Evolutionary conservation across 73 alveolate genomes (phyloP), one percentile per base, ranked within the genome.

Genomic region (Durusdinium trenchii): DNA sequence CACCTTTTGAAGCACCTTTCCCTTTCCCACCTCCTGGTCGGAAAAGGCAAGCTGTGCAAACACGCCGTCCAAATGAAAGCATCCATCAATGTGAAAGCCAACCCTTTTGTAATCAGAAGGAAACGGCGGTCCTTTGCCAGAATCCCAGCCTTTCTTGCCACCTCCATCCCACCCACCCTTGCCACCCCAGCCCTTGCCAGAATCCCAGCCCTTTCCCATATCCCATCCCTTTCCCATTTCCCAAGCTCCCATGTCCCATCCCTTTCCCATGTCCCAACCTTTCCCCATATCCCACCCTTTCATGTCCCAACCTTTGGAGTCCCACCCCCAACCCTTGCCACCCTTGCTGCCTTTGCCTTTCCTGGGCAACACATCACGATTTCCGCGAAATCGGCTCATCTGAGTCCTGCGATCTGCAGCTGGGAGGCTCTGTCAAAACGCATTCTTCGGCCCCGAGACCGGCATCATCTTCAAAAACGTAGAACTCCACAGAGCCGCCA

Each of bases 321-420:
- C 98, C 98, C 98, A 91, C 61, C 98, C 98, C 98, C 98, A 91
- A 36, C 98, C 90, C 89, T 91, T 91, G 89, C 89, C 89, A 20
- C 64, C n/a, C n/a, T n/a, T n/a, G n/a, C n/a, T 20, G 10, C 90
- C 98, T 91, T 91, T 91, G 89, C 98, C 98, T 38, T 57, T 91
- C 98, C 98, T 91, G 6, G 42, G 98, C 75, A 81, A 43, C 73
- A 30, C 6, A 40, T 23, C 89, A 78, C 36, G 46, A 18, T 67
- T 20, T 67, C 81, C 36, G 81, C 36, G 43, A 78, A 42, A 60
- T 36, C 89, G 43, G 61, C 36, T 28, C 43, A 36, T 23, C 14
- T 36, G 35, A 36, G 48, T n/a, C n/a, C n/a, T n/a, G n/a, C 64
- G 14, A 36, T 26, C 38, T 86, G 95, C 85, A 5, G 89, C 45